A percentile compares a stretch with the other conserved stretches of the same genome.
These are phyloP conservation scores for Ganoderma sinense DNA, from an alignment of 1,284 basidiomycete genomes.

Conservation along the genomic window DNA sequence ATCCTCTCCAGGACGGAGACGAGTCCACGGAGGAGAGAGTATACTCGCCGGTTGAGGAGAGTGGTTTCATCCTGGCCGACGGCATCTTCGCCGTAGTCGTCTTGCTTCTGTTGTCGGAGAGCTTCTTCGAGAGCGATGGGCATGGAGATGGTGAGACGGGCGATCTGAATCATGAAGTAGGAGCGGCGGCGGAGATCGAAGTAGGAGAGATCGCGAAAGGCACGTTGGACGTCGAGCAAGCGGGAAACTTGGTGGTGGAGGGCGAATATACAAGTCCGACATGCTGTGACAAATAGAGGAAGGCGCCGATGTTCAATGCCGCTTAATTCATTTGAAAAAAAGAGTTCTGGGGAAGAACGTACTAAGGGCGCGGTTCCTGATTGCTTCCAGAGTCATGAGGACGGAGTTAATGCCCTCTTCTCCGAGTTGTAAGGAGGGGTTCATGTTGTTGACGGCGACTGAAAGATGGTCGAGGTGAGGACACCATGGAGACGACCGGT, in stretches of 20 bases:
- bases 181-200: conserved; percentile 83
- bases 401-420: conserved; percentile 77
- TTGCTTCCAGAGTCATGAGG: conserved; percentile 64
- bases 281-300: conserved; percentile 54
- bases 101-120: conserved; percentile 48
- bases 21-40: conserved; percentile 63
- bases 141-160: conserved; percentile 80
- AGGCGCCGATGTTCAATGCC: not conserved
- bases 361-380: conserved; percentile 77
- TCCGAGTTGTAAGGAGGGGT: conserved; percentile 72
- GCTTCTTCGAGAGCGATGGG: conserved; percentile 82
- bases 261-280: conserved; percentile 78
- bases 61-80: conserved; percentile 31
- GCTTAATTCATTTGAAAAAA: not conserved
- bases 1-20: conserved; percentile 69
- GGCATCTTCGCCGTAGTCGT: conserved; percentile 29
- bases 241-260: conserved; percentile 77
- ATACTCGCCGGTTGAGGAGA: conserved; percentile 64
- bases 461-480: not conserved
- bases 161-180: conserved; percentile 79
- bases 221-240: conserved; percentile 81
- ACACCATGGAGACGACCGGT: not conserved
- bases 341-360: conserved; percentile 34
- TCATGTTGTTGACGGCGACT: conserved; percentile 80
- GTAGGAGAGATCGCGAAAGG: conserved; percentile 78